These are phyloP conservation scores for Yamadazyma taylorii DNA, from an alignment of 1,139 yeast species.

Conservation along the genomic window DNA sequence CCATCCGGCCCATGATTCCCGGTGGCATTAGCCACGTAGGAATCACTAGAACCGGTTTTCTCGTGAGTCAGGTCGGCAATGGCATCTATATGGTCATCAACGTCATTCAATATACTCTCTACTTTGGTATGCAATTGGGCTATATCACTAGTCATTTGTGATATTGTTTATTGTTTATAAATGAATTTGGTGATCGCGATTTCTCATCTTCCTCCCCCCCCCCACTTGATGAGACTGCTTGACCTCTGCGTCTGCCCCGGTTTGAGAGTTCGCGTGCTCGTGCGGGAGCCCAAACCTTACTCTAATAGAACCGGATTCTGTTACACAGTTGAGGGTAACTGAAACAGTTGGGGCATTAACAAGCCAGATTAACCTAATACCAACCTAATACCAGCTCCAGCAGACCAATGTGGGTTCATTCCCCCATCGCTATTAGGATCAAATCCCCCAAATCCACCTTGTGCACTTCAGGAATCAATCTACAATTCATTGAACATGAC, in stretches of 20 bases:
- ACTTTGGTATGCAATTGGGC: neutral
- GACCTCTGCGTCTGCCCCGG: too few species aligned
- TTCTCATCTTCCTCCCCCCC: too few species aligned
- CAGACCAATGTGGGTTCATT: too few species aligned
- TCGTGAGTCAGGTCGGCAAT: neutral
- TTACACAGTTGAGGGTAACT: too few species aligned
- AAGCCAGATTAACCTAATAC: too few species aligned
- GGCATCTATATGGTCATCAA: constrained; percentile 1
- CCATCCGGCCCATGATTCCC: neutral
- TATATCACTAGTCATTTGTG: constrained; percentile 1
- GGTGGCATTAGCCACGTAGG: neutral
- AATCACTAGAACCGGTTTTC: too few species aligned
- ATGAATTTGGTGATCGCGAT: neutral
- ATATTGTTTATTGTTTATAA: neutral
- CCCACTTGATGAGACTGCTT: neutral
- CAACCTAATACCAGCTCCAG: too few species aligned
- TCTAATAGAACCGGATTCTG: too few species aligned
- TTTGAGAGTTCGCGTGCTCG: too few species aligned
- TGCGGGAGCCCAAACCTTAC: too few species aligned
- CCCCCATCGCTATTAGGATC: too few species aligned
- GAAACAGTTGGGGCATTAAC: too few species aligned
- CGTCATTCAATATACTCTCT: constrained; percentile 1
- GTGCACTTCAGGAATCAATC: constrained; percentile 22
- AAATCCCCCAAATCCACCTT: constrained; percentile 10
- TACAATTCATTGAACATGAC: neutral